phyloP scores from a whole-genome alignment of 306 rosid genomes.

The Rosa chinensis region DNA sequence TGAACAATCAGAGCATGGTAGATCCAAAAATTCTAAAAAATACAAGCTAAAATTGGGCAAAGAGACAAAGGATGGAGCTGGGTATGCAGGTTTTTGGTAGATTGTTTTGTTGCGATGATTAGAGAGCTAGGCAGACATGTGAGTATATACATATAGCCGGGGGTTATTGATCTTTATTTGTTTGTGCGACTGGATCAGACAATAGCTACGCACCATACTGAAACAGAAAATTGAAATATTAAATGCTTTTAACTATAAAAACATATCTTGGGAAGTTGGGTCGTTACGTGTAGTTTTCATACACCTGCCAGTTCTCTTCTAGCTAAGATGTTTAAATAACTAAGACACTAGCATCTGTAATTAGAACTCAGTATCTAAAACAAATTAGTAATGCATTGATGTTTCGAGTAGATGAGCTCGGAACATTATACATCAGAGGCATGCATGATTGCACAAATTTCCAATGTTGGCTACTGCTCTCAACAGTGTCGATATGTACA shows the following conservation, averaged over 20 bases:
- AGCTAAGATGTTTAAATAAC: too few relatives aligned
- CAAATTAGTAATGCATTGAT: too few relatives aligned
- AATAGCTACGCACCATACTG: conserved; percentile 11
- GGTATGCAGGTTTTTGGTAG: conserved; percentile 28
- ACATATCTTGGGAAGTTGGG: not conserved
- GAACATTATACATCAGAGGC: too few relatives aligned
- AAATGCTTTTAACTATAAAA: not conserved
- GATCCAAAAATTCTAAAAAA: not conserved
- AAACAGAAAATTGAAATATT: not conserved
- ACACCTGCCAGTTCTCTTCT: too few relatives aligned
- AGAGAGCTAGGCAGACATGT: conserved; percentile 52
- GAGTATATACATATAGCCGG: conserved; percentile 39
- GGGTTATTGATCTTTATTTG: conserved; percentile 33
- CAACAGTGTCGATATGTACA: too few relatives aligned
- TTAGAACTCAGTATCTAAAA: too few relatives aligned
- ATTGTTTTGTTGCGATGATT: conserved; percentile 59
- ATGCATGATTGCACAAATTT: too few relatives aligned
- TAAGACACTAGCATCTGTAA: too few relatives aligned
- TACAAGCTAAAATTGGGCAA: conserved; percentile 15
- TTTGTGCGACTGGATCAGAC: conserved; percentile 35
- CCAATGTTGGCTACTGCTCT: too few relatives aligned
- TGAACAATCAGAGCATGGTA: not conserved
- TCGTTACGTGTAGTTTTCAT: too few relatives aligned
- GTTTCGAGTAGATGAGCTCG: too few relatives aligned
- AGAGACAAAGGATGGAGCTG: conserved; percentile 31